phyloP scores from a whole-genome alignment of 306 rosid genomes.

The Comarum palustre region DNA sequence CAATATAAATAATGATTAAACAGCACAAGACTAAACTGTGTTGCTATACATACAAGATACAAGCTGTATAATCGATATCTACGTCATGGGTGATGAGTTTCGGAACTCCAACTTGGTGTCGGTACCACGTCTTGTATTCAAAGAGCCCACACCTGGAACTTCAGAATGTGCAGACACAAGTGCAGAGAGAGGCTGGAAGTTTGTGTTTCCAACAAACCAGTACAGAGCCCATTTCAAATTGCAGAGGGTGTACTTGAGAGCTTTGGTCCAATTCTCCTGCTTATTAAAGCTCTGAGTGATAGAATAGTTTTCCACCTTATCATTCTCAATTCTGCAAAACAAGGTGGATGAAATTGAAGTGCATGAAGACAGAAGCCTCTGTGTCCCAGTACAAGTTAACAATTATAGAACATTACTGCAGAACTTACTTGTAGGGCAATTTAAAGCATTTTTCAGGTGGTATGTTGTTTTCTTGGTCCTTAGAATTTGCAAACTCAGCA shows the following conservation, averaged over 20 bases:
- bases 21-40: slow-evolving; percentile 26
- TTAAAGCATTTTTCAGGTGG: slow-evolving; percentile 87
- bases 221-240: slow-evolving; percentile 95
- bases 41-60: slow-evolving; percentile 32
- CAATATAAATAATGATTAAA: not conserved
- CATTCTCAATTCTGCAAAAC: slow-evolving; percentile 73
- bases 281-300: slow-evolving; percentile 95
- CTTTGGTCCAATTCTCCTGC: slow-evolving; percentile 96
- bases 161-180: slow-evolving; percentile 61
- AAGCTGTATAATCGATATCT: not conserved
- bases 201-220: slow-evolving; percentile 95
- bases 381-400: not conserved
- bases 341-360: not conserved
- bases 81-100: slow-evolving; percentile 22
- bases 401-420: not conserved
- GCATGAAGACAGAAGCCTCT: not conserved
- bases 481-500: slow-evolving; percentile 82
- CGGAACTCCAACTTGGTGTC: slow-evolving; percentile 49
- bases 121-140: slow-evolving; percentile 45
- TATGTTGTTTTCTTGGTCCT: slow-evolving; percentile 90
- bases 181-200: slow-evolving; percentile 83
- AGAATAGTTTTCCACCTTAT: slow-evolving; percentile 85
- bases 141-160: slow-evolving; percentile 57
- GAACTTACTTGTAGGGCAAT: slow-evolving; percentile 86
- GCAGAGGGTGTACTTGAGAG: slow-evolving; percentile 95